phyloP scores from a whole-genome alignment of 441 rosid genomes.

The Populus trichocarpa region DNA sequence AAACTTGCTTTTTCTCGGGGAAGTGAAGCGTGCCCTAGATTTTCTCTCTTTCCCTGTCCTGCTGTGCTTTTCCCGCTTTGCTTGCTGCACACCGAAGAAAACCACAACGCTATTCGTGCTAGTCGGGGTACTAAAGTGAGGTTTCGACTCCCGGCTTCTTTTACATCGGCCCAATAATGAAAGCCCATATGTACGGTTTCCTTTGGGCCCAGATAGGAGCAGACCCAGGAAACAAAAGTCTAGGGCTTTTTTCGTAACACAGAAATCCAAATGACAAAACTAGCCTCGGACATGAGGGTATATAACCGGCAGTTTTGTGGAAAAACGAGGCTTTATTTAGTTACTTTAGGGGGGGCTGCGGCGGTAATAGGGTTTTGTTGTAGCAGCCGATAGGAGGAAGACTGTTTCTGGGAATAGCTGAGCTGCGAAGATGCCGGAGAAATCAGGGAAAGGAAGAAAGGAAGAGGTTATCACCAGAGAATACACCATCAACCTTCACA shows the following conservation, averaged over 20 bases:
- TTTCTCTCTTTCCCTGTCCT: not conserved
- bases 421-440: slow-evolving; percentile 52
- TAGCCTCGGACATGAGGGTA: not conserved
- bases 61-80: not conserved
- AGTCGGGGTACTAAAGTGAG: not conserved
- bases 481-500: slow-evolving; percentile 86
- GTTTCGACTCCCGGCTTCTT: not conserved
- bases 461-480: slow-evolving; percentile 87
- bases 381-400: not conserved
- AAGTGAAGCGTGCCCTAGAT: slow-evolving; percentile 5
- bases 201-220: not conserved
- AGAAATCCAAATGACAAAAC: not conserved
- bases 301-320: not conserved
- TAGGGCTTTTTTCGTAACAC: no score
- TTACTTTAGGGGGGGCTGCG: not conserved
- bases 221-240: not conserved
- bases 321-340: not conserved
- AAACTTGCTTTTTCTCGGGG: not conserved
- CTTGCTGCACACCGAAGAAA: not conserved
- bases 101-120: not conserved
- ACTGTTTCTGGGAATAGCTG: not conserved
- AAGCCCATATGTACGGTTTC: not conserved
- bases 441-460: slow-evolving; percentile 55
- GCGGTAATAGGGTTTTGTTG: not conserved
- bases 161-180: not conserved